Evolutionary conservation across 345 rosid genomes (phyloP).

Genomic region (Firmiana major): DNA sequence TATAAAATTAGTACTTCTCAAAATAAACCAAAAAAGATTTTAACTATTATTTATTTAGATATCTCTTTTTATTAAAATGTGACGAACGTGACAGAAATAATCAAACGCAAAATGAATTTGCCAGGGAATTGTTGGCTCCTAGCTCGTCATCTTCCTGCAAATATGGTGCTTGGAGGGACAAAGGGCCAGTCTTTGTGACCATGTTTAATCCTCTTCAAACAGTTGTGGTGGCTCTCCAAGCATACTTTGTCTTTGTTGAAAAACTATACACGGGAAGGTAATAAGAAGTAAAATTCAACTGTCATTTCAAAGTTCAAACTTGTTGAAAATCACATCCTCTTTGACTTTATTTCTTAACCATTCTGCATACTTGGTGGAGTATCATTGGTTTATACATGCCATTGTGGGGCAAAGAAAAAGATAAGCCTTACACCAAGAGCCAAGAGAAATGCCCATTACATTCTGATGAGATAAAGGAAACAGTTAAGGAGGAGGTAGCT

Average conservation of each 20-base stretch:
- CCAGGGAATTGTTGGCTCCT: constrained; percentile 54
- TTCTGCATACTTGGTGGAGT: not conserved
- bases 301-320: not conserved
- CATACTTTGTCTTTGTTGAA: no score
- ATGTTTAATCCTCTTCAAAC: no score
- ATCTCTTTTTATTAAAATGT: no score
- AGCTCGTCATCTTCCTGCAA: constrained; percentile 32
- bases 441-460: not conserved
- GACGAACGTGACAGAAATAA: no score
- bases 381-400: constrained; percentile 3
- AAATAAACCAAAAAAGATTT: no score
- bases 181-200: no score
- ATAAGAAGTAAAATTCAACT: not conserved
- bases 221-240: no score
- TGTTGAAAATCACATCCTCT: not conserved
- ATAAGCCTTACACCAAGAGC: not conserved
- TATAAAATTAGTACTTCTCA: no score
- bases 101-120: no score
- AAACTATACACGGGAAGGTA: no score
- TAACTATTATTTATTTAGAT: no score
- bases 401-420: constrained; percentile 10
- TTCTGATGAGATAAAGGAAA: not conserved
- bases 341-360: no score
- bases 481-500: not conserved
- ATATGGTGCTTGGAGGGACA: constrained; percentile 47